A percentile compares a stretch with the other conserved stretches of the same genome.
Evolutionary conservation across 2,329 filamentous ascomycete genomes (phyloP).

Genomic region (Bipolaris gigantea): DNA sequence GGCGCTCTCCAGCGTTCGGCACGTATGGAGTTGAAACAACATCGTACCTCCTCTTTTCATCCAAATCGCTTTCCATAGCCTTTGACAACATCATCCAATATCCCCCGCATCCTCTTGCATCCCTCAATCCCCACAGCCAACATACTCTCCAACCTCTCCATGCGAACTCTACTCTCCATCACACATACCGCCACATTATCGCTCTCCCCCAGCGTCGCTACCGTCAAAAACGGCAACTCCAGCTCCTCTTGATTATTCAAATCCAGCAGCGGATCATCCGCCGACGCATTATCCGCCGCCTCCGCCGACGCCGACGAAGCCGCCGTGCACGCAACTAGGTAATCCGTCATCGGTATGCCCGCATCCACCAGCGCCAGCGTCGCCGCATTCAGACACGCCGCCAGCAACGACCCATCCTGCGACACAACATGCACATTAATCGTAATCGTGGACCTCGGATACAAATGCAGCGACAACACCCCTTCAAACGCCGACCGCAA

Average conservation of each 20-base stretch:
- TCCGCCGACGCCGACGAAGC: conserved; percentile 69
- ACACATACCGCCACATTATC: conserved; percentile 78
- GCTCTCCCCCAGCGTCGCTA: conserved; percentile 74
- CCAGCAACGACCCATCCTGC: conserved; percentile 86
- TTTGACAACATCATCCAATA: conserved; percentile 75
- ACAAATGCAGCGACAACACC: conserved; percentile 82
- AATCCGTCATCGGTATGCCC: conserved; percentile 92
- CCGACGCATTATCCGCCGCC: conserved; percentile 60
- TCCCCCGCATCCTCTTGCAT: conserved; percentile 79
- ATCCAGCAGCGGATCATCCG: conserved; percentile 76
- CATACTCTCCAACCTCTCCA: conserved; percentile 84
- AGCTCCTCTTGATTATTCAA: conserved; percentile 79
- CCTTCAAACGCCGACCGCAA: conserved; percentile 75
- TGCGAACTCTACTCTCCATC: conserved; percentile 87
- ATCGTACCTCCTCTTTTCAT: conserved; percentile 7
- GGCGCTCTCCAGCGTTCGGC: background rate
- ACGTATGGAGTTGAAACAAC: background rate
- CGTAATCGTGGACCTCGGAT: conserved; percentile 82
- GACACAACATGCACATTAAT: conserved; percentile 85
- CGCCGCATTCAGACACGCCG: conserved; percentile 85
- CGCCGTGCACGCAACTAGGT: conserved; percentile 84
- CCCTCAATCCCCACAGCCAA: conserved; percentile 89
- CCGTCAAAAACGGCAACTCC: conserved; percentile 85
- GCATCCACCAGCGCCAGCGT: conserved; percentile 93
- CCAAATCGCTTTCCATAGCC: conserved; percentile 41